Percentiles rank a stretch among this genome's conserved stretches.
Conservation (phyloP, 2,329 filamentous ascomycete genomes). For the Fusarium pseudograminearum region DNA sequence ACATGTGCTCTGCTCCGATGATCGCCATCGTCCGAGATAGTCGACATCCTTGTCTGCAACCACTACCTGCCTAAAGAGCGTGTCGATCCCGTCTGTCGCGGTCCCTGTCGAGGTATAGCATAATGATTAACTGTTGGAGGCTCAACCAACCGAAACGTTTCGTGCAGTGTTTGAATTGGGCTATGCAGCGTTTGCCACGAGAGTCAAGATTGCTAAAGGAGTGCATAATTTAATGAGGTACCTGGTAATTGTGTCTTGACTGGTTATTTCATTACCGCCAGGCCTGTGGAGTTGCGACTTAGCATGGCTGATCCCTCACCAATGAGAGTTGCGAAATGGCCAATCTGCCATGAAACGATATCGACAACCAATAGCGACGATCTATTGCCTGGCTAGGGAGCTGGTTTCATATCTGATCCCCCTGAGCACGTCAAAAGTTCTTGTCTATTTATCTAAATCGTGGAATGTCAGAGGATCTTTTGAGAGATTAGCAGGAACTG, state of each 20-base stretch:
- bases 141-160: conserved; percentile 27
- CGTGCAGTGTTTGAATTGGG: not conserved
- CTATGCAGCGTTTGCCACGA: conserved; percentile 12
- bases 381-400: conserved; percentile 35
- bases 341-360: conserved; percentile 29
- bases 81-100: conserved; percentile 24
- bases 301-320: conserved; percentile 26
- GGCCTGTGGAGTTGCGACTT: conserved; percentile 28
- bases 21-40: conserved; percentile 32
- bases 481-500: conserved; percentile 3
- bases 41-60: conserved; percentile 13
- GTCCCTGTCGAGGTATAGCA: conserved; percentile 33
- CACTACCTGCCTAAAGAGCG: conserved; percentile 40
- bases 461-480: conserved; percentile 2
- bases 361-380: conserved; percentile 31
- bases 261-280: conserved; percentile 37
- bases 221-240: conserved; percentile 29
- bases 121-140: conserved; percentile 19
- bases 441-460: not conserved
- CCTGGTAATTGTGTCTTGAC: conserved; percentile 20
- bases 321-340: conserved; percentile 20
- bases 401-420: conserved; percentile 28
- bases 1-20: conserved; percentile 31
- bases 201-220: conserved; percentile 25
- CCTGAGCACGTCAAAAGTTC: conserved; percentile 39